A percentile compares a stretch with the other conserved stretches of the same genome.
These are phyloP conservation scores for Ceratobasidium sp. DNA, from an alignment of 1,284 basidiomycete species.

Conservation along the genomic window DNA sequence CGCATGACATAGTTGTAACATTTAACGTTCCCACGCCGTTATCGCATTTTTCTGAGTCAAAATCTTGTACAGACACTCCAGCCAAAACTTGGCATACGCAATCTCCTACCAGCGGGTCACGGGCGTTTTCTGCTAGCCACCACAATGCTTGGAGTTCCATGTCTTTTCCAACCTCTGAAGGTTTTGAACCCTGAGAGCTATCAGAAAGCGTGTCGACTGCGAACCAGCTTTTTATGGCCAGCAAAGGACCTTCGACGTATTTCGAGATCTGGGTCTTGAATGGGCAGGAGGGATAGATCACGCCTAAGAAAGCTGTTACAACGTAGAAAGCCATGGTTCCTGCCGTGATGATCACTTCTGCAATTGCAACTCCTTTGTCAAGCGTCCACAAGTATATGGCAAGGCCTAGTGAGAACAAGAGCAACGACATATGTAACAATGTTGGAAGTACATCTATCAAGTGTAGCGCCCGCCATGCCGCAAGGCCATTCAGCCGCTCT, in stretches of 20 bases:
- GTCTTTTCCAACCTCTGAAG: not conserved
- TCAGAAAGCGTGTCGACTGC: too few relatives aligned
- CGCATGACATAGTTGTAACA: too few relatives aligned
- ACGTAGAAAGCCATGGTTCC: not conserved
- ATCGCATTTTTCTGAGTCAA: too few relatives aligned
- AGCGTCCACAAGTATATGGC: slow-evolving; percentile 14
- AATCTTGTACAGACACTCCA: too few relatives aligned
- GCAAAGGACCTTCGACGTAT: not conserved
- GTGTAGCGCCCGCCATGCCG: slow-evolving; percentile 11
- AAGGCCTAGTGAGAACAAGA: slow-evolving; percentile 16
- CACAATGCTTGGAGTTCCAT: not conserved
- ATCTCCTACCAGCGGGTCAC: not conserved
- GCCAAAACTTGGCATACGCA: not conserved
- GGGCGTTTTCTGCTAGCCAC: not conserved
- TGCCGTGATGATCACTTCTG: not conserved
- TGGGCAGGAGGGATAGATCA: not conserved
- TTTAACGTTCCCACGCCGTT: too few relatives aligned
- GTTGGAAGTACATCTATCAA: slow-evolving; percentile 14
- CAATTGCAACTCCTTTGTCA: not conserved
- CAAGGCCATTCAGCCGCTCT: not conserved
- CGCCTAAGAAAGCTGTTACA: not conserved
- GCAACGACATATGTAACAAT: slow-evolving; percentile 26
- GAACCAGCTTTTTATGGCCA: not conserved
- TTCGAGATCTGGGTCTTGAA: slow-evolving; percentile 5
- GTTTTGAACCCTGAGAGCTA: not conserved